Base-by-base conservation (phyloP, 176 grass and related monocot genomes). In the Oryza meyeriana region DNA sequence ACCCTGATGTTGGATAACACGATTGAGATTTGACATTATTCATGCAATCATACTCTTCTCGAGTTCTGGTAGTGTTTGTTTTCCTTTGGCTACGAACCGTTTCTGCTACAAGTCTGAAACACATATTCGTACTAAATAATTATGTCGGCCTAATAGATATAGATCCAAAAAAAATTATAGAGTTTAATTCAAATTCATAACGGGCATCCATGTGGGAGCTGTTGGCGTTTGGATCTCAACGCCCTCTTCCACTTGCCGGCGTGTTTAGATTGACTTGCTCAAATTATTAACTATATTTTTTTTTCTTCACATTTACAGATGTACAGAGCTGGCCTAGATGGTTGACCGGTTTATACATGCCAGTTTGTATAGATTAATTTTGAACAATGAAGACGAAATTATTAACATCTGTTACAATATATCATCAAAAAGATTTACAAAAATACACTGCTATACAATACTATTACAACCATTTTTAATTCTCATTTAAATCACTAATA, bases 171-270 rank as follows among this genome's bases (percentile, higher is more conserved):
- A 25, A 55, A 42, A 40, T 40, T 81, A 59, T 17, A 61, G 52
- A 31, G n/a, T n/a, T 72, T 4, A 57, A 72, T 72, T 82, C 61
- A 72, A 72, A 72, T 62, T 72, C 24, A 62, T 25, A 22, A 52
- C 29, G 35, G 67, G 36, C 79, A 33, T 75, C 72, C 72, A 62
- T 62, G 68, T 82, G 79, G 36, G 52, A 63, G 34, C 11, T 30
- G 35, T 44, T 72, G 36, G 52, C 22, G 33, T 31, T 72, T 82
- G 79, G 68, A 82, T 82, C 79, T 72, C 52, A 72, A 25, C 27
- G 36, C 4, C 62, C 67, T 25, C 4, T 39, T 5, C 79, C 34
- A 17, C 64, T 38, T 58, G 33, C 5, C 33, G 71, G 52, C 25
- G 22, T 72, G 52, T 62, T 72, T 71, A 6, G 34, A 69, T 70